Percentiles rank a stretch among this genome's conserved stretches.
These are phyloP conservation scores for Primulina tabacum DNA, from an alignment of 257 asterid genomes.

Conservation along the genomic window DNA sequence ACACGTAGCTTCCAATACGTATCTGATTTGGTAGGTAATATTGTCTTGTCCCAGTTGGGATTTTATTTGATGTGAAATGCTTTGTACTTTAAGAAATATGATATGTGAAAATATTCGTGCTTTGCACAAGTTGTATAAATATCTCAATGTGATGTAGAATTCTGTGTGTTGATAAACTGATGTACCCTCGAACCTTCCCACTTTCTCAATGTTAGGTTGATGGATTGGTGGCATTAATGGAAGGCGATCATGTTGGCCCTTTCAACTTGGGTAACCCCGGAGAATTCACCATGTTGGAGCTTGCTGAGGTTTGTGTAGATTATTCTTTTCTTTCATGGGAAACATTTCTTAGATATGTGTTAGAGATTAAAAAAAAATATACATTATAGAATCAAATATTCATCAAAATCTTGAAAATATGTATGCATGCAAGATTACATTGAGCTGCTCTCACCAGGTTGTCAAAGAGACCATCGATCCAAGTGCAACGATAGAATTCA, in stretches of 20 bases:
- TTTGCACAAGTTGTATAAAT: too few species aligned
- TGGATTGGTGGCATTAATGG: slow-evolving; percentile 68
- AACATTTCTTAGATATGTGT: too few species aligned
- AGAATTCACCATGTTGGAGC: slow-evolving; percentile 69
- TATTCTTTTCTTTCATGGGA: slow-evolving; percentile 3
- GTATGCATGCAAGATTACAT: too few species aligned
- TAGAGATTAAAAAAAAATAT: too few species aligned
- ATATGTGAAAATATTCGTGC: too few species aligned
- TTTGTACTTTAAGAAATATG: too few species aligned
- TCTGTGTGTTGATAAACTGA: too few species aligned
- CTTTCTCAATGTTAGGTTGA: slow-evolving; percentile 42
- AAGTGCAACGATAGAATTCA: slow-evolving; percentile 75
- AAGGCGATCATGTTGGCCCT: slow-evolving; percentile 66
- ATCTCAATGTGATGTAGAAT: too few species aligned
- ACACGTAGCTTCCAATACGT: slow-evolving; percentile 92
- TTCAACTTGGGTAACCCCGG: slow-evolving; percentile 74
- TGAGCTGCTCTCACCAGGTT: slow-evolving; percentile 32
- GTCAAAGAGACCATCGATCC: slow-evolving; percentile 92
- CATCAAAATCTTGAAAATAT: too few species aligned
- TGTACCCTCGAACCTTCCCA: too few species aligned
- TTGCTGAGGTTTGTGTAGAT: slow-evolving; percentile 53
- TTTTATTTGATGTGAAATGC: too few species aligned
- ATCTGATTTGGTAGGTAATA: slow-evolving; percentile 75
- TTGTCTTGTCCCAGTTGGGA: slow-evolving; percentile 12
- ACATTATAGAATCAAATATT: too few species aligned